phyloP scores from a whole-genome alignment of 257 asterid genomes.

The Echium plantagineum region DNA sequence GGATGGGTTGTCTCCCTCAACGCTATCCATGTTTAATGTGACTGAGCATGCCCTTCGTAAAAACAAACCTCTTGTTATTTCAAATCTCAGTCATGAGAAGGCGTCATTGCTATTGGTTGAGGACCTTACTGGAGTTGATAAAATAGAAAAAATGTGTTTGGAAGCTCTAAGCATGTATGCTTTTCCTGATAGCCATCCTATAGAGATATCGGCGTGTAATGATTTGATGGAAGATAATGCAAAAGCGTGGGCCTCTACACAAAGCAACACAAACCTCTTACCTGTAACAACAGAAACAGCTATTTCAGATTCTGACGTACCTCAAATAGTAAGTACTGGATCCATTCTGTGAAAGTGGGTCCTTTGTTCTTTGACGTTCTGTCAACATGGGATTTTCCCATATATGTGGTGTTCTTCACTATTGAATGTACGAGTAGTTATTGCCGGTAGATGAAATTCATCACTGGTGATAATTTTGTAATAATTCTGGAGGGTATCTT shows the following conservation, averaged over 20 bases:
- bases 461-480: too few species aligned
- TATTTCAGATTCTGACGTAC: constrained; percentile 52
- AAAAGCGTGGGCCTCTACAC: constrained; percentile 32
- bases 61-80: constrained; percentile 65
- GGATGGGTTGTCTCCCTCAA: too few species aligned
- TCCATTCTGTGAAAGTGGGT: not conserved
- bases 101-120: constrained; percentile 39
- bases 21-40: too few species aligned
- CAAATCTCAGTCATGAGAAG: constrained; percentile 72
- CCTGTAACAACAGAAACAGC: constrained; percentile 32
- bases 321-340: constrained; percentile 52
- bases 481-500: too few species aligned
- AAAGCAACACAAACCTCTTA: constrained; percentile 28
- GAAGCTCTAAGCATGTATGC: constrained; percentile 55
- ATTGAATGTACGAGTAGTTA: not conserved
- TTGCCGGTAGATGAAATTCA: not conserved
- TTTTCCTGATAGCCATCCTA: constrained; percentile 31
- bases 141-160: constrained; percentile 58
- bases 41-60: constrained; percentile 79
- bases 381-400: not conserved
- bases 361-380: not conserved
- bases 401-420: not conserved
- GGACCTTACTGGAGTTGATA: constrained; percentile 38
- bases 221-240: constrained; percentile 24
- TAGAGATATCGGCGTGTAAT: constrained; percentile 29